phyloP scores from a whole-genome alignment of 306 rosid species.

The Acacia acuminata region DNA sequence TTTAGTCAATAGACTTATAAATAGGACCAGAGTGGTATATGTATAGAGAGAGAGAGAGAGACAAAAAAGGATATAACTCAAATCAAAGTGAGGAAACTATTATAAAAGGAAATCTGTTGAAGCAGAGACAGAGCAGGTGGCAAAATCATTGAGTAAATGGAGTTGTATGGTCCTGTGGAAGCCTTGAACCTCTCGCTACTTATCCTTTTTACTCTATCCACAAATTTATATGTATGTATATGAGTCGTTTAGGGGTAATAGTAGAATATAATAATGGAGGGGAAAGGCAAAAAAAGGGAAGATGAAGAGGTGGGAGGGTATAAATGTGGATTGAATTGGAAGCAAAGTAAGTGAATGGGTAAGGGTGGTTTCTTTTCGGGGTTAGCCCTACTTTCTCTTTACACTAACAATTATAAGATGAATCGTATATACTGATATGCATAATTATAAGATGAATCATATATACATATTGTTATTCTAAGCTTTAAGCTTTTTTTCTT shows the following conservation, averaged over 20 bases:
- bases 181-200: constrained; percentile 64
- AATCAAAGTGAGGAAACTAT: background rate
- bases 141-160: constrained; percentile 17
- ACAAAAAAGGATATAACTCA: background rate
- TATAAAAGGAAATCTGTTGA: background rate
- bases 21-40: no score
- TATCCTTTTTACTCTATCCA: constrained; percentile 39
- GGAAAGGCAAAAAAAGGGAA: background rate
- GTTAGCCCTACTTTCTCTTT: background rate
- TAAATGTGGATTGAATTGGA: constrained; percentile 51
- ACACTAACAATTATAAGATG: background rate
- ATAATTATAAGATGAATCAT: background rate
- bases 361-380: background rate
- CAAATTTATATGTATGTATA: background rate
- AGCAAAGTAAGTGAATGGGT: constrained; percentile 64
- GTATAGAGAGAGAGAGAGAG: background rate
- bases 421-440: background rate
- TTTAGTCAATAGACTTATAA: no score
- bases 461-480: constrained; percentile 9
- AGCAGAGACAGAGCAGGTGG: constrained; percentile 20
- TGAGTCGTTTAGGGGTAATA: constrained; percentile 10
- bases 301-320: constrained; percentile 36
- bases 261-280: background rate
- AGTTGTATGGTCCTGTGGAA: constrained; percentile 26
- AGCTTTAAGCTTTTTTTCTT: constrained; percentile 1